Percentiles rank a stretch among this genome's conserved stretches.
phyloP scores from a whole-genome alignment of 2,329 filamentous ascomycete genomes.

The Pseudogymnoascus sp. region DNA sequence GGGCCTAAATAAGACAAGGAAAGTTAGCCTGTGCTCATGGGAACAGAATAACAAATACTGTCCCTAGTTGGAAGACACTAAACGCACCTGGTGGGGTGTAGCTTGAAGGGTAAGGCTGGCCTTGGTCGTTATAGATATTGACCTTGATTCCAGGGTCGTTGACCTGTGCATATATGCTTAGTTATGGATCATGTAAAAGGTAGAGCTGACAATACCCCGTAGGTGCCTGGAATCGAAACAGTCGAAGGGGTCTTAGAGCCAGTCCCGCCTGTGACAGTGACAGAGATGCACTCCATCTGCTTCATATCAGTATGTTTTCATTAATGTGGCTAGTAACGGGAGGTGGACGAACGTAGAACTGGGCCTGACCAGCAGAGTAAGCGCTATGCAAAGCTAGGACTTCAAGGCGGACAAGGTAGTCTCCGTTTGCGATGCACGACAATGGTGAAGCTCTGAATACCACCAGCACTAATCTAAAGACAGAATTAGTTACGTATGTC shows the following conservation, averaged over 20 bases:
- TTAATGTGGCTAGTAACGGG: slow-evolving; percentile 18
- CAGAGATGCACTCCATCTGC: slow-evolving; percentile 22
- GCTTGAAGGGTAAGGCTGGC: background rate
- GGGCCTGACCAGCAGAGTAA: slow-evolving; percentile 14
- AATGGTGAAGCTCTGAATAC: slow-evolving; percentile 9
- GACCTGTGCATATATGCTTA: background rate
- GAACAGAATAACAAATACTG: too few relatives aligned
- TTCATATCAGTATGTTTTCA: background rate
- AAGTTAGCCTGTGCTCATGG: too few relatives aligned
- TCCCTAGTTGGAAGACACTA: too few relatives aligned
- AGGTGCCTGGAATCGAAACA: slow-evolving; percentile 24
- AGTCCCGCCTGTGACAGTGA: slow-evolving; percentile 23
- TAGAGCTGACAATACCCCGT: slow-evolving; percentile 11
- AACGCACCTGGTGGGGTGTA: background rate
- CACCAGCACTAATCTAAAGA: background rate
- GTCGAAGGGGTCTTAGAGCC: slow-evolving; percentile 15
- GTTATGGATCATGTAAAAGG: background rate
- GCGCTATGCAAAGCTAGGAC: slow-evolving; percentile 22
- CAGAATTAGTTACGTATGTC: background rate
- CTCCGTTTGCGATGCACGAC: slow-evolving; percentile 19
- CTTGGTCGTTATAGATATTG: background rate
- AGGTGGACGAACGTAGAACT: slow-evolving; percentile 15
- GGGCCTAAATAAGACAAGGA: too few relatives aligned
- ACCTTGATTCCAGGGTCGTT: slow-evolving; percentile 18
- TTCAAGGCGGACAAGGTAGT: slow-evolving; percentile 25